Evolutionary conservation across 768 basidiomycete genomes (phyloP).

Genomic region (Leccinum obscurum): DNA sequence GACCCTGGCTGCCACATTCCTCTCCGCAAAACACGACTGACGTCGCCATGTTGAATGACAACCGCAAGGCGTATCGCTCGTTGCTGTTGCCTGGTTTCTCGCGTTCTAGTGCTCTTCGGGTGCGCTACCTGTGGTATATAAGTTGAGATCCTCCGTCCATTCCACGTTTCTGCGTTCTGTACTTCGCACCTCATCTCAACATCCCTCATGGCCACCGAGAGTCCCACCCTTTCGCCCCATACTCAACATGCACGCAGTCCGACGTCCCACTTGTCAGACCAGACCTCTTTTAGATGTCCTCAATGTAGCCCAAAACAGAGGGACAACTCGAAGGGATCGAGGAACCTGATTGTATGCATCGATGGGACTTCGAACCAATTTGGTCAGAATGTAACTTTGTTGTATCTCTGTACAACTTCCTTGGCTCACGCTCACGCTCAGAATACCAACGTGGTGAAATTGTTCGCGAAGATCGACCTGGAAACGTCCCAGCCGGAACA

Average conservation of each 20-base stretch:
- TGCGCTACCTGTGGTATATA: background rate
- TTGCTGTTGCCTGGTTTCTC: background rate
- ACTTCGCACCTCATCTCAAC: background rate
- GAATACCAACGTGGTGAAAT: background rate
- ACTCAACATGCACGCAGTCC: background rate
- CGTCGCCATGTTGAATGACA: background rate
- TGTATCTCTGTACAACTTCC: background rate
- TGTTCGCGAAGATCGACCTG: background rate
- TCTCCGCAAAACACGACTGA: slow-evolving; percentile 2
- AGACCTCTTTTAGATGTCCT: slow-evolving; percentile 7
- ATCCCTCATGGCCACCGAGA: background rate
- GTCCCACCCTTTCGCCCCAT: background rate
- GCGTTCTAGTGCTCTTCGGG: slow-evolving; percentile 8
- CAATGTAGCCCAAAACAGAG: slow-evolving; percentile 15
- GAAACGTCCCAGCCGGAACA: background rate
- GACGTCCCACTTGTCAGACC: background rate
- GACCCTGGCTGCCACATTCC: slow-evolving; percentile 8
- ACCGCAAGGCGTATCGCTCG: background rate
- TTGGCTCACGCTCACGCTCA: background rate
- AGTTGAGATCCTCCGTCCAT: background rate
- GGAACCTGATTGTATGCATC: slow-evolving; percentile 18
- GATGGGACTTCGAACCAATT: background rate
- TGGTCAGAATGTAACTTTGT: background rate
- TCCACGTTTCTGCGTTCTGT: background rate
- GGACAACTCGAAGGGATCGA: background rate